Evolutionary conservation across 164 flowering plant genomes (phyloP).

Genomic region (Vitis rupestris): DNA sequence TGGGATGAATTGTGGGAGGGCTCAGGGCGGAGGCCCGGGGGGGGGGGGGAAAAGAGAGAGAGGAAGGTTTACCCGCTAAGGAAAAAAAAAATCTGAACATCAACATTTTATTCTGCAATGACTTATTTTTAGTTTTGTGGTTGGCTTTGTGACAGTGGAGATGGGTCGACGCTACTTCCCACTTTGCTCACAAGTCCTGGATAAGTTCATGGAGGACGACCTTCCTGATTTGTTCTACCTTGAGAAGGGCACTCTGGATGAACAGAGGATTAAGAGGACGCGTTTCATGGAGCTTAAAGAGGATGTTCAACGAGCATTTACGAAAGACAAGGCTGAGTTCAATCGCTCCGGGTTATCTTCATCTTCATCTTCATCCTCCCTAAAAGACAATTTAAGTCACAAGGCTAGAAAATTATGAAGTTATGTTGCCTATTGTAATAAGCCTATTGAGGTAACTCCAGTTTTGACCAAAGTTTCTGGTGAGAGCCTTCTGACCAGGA

Average conservation of each 20-base stretch:
- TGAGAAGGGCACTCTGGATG: conserved; percentile 54
- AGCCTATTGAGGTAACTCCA: not conserved
- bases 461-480: conserved; percentile 8
- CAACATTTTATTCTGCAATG: too few relatives aligned
- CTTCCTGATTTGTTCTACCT: conserved; percentile 43
- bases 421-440: conserved; percentile 4
- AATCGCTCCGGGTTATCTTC: conserved; percentile 36
- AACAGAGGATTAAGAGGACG: conserved; percentile 43
- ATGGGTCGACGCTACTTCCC: conserved; percentile 61
- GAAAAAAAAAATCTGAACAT: too few relatives aligned
- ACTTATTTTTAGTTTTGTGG: not conserved
- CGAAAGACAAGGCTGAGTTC: conserved; percentile 55
- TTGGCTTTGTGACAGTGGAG: conserved; percentile 42
- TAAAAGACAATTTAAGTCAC: conserved; percentile 16
- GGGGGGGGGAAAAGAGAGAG: too few relatives aligned
- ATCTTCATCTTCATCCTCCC: conserved; percentile 38
- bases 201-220: conserved; percentile 66
- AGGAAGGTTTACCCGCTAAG: too few relatives aligned
- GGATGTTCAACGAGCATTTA: conserved; percentile 55
- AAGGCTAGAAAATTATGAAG: conserved; percentile 19
- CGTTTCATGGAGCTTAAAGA: conserved; percentile 61
- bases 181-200: conserved; percentile 58
- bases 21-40: too few relatives aligned
- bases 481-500: not conserved
- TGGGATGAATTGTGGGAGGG: too few relatives aligned